These are phyloP conservation scores for Moesziomyces aphidis DNA, from an alignment of 1,284 basidiomycete species.

Conservation along the genomic window DNA sequence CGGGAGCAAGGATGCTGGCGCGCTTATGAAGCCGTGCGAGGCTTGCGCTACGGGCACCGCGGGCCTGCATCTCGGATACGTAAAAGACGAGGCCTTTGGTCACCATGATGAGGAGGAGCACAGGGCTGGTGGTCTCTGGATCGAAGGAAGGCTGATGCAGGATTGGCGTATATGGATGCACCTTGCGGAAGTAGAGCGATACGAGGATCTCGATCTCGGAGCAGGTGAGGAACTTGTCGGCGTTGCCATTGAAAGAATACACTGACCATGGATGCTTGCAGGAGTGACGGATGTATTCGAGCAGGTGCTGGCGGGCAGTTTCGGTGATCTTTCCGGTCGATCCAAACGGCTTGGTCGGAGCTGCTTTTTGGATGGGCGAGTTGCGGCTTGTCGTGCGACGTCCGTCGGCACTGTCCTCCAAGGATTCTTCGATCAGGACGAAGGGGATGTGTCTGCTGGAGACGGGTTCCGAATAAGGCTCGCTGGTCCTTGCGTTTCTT, in stretches of 20 bases:
- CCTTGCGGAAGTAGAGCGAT: conserved; percentile 14
- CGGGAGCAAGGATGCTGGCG: conserved; percentile 4
- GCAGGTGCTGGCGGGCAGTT: conserved; percentile 10
- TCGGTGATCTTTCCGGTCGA: conserved; percentile 2
- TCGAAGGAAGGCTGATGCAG: conserved; percentile 20
- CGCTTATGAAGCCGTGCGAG: conserved; percentile 13
- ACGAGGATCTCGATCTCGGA: conserved; percentile 16
- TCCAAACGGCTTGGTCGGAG: neutral
- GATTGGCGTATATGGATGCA: conserved; percentile 15
- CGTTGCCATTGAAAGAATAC: conserved; percentile 15
- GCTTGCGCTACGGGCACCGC: conserved; percentile 1
- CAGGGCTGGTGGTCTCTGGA: conserved; percentile 5
- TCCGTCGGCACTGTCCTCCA: neutral
- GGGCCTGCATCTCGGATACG: conserved; percentile 8
- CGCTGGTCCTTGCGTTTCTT: neutral
- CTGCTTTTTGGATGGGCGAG: neutral
- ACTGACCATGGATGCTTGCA: conserved; percentile 28
- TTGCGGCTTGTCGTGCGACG: neutral
- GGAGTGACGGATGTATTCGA: conserved; percentile 17
- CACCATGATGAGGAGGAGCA: conserved; percentile 17
- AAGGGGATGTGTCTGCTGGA: conserved; percentile 7
- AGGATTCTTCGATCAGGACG: conserved; percentile 15
- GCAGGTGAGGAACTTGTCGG: conserved; percentile 12
- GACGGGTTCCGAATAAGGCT: neutral
- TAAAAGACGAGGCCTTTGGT: conserved; percentile 26